Percentiles rank a stretch among this genome's conserved stretches.
These are phyloP conservation scores for Bruguiera parviflora DNA, from an alignment of 345 rosid genomes.

Conservation along the genomic window DNA sequence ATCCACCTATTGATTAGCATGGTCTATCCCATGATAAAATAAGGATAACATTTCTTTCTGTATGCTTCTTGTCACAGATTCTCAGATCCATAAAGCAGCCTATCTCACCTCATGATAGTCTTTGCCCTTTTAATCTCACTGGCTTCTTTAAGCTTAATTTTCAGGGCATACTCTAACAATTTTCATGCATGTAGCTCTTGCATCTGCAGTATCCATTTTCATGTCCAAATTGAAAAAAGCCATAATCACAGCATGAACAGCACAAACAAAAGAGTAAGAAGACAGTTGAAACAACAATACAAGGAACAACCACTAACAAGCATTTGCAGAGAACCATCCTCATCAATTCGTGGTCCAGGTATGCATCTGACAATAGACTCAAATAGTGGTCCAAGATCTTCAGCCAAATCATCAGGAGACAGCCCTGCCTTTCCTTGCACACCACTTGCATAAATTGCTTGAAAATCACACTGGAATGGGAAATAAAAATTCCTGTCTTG, in stretches of 20 bases:
- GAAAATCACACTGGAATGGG: slow-evolving; percentile 83
- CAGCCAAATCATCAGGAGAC: slow-evolving; percentile 76
- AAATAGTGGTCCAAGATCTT: slow-evolving; percentile 90
- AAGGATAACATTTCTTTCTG: too few relatives aligned
- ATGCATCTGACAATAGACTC: slow-evolving; percentile 91
- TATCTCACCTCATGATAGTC: not conserved
- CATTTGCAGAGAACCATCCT: slow-evolving; percentile 97
- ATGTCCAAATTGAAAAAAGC: slow-evolving; percentile 7
- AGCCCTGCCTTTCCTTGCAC: slow-evolving; percentile 92
- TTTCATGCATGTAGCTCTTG: not conserved
- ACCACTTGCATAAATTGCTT: slow-evolving; percentile 92
- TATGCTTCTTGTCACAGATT: too few relatives aligned
- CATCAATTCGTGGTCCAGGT: slow-evolving; percentile 84
- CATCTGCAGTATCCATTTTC: not conserved
- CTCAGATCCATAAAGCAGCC: not conserved
- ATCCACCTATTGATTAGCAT: not conserved
- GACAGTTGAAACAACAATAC: slow-evolving; percentile 17
- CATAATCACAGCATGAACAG: not conserved
- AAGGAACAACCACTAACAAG: slow-evolving; percentile 71
- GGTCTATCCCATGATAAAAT: not conserved
- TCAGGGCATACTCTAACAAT: not conserved
- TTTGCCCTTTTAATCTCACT: not conserved
- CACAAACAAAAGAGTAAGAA: slow-evolving; percentile 8
- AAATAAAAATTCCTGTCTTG: slow-evolving; percentile 6
- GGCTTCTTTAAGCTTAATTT: not conserved